Conservation (phyloP, 2,329 filamentous ascomycete species). For the Calycina herbarum region DNA sequence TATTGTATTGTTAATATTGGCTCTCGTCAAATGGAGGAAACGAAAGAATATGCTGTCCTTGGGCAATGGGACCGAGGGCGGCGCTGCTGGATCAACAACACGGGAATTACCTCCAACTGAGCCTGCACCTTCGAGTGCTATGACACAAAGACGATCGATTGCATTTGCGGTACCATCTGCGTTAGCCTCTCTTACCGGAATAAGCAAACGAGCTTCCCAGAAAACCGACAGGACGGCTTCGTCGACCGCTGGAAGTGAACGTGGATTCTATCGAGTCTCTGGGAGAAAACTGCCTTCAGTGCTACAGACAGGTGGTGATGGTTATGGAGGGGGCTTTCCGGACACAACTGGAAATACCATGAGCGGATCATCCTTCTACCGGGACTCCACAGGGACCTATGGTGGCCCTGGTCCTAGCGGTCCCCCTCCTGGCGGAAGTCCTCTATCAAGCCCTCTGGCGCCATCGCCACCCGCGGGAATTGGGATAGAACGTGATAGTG, state of each 20-base stretch:
- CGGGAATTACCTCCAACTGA: conserved; percentile 27
- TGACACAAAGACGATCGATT: conserved; percentile 49
- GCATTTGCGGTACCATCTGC: conserved; percentile 50
- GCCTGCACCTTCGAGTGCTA: conserved; percentile 35
- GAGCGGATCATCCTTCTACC: conserved; percentile 54
- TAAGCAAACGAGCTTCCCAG: conserved; percentile 39
- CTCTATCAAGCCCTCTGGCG: conserved; percentile 7
- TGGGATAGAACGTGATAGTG: conserved; percentile 46
- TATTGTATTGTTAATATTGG: conserved; percentile 53
- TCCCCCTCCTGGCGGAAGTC: conserved; percentile 1
- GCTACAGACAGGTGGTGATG: conserved; percentile 61
- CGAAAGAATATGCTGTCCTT: conserved; percentile 44
- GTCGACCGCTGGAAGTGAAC: conserved; percentile 47
- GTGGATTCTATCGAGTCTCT: conserved; percentile 64
- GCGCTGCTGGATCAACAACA: conserved; percentile 33
- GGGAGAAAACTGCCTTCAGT: conserved; percentile 66
- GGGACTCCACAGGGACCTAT: conserved; percentile 51
- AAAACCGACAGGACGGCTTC: conserved; percentile 36
- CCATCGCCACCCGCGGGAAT: conserved; percentile 38
- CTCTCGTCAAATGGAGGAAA: conserved; percentile 57
- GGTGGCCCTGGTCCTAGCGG: conserved; percentile 28
- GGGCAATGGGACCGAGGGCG: conserved; percentile 43
- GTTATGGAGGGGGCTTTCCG: conserved; percentile 52
- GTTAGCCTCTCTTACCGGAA: conserved; percentile 47
- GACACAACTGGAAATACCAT: conserved; percentile 38